These are phyloP conservation scores for Lactifluus rugatus DNA, from an alignment of 768 basidiomycete species.

Conservation along the genomic window DNA sequence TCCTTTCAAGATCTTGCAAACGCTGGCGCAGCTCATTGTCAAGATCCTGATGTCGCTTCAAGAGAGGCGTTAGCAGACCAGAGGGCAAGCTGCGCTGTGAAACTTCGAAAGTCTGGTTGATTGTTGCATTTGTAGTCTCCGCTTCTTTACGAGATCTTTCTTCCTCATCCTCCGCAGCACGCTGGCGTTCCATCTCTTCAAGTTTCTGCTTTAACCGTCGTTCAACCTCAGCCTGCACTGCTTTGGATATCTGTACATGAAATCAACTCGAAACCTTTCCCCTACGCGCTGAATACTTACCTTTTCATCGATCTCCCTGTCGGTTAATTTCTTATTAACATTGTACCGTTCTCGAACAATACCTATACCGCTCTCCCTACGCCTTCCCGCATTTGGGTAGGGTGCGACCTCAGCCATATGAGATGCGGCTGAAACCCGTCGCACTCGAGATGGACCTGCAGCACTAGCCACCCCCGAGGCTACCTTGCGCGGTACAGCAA, in stretches of 20 bases:
- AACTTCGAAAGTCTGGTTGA: conserved; percentile 25
- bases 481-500: conserved; percentile 16
- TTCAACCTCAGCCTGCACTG: conserved; percentile 68
- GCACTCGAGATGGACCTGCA: conserved; percentile 17
- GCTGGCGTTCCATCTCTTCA: conserved; percentile 32
- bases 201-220: conserved; percentile 59
- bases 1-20: conserved; percentile 60
- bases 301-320: conserved; percentile 67
- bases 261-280: not conserved
- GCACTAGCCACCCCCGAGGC: not conserved
- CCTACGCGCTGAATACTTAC: conserved; percentile 30
- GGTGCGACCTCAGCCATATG: conserved; percentile 10
- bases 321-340: conserved; percentile 33
- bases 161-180: conserved; percentile 21
- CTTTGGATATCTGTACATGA: conserved; percentile 49
- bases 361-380: conserved; percentile 18
- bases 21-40: conserved; percentile 58
- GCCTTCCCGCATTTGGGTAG: conserved; percentile 11
- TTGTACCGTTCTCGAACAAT: conserved; percentile 9
- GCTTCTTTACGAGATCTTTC: conserved; percentile 17
- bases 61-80: conserved; percentile 49
- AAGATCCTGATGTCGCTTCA: conserved; percentile 56
- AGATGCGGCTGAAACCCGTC: conserved; percentile 12
- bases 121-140: conserved; percentile 30
- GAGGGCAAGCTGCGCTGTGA: conserved; percentile 26